phyloP scores from a whole-genome alignment of 208 protist genomes.

The Kentomonas sorsogonicus region DNA sequence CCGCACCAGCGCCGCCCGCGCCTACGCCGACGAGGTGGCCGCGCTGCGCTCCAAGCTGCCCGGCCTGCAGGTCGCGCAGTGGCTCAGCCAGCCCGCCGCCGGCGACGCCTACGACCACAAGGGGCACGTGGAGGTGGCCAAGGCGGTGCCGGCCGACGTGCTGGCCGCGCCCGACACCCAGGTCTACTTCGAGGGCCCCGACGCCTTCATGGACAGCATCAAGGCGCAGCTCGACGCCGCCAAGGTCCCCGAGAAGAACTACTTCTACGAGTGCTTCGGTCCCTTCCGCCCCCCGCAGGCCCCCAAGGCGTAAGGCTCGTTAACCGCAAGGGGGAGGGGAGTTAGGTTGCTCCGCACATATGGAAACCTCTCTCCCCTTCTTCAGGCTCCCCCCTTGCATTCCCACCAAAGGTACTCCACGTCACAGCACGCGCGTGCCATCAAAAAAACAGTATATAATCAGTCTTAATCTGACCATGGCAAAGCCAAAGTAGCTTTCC shows the following conservation, averaged over 20 bases:
- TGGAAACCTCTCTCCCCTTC: too few relatives aligned
- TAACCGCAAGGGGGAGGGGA: too few relatives aligned
- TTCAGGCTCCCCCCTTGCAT: too few relatives aligned
- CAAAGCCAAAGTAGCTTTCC: too few relatives aligned
- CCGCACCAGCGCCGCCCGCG: slow-evolving; percentile 19
- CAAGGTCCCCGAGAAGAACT: slow-evolving; percentile 11
- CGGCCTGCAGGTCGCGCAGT: slow-evolving; percentile 23
- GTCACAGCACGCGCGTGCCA: too few relatives aligned
- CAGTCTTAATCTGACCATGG: too few relatives aligned
- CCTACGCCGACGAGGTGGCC: slow-evolving; percentile 19
- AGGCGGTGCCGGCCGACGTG: slow-evolving; percentile 13
- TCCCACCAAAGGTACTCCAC: too few relatives aligned
- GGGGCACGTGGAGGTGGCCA: slow-evolving; percentile 23
- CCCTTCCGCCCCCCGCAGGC: slow-evolving; percentile 15
- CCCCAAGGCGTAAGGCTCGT: too few relatives aligned
- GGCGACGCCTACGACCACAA: too few relatives aligned
- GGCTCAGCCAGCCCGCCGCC: too few relatives aligned
- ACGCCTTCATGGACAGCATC: slow-evolving; percentile 22
- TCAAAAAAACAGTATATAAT: too few relatives aligned
- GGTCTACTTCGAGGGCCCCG: slow-evolving; percentile 30
- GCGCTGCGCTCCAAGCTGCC: slow-evolving; percentile 18
- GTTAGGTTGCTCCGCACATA: too few relatives aligned
- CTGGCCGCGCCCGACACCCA: slow-evolving; percentile 13
- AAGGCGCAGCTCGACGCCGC: slow-evolving; percentile 16
- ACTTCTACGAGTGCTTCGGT: slow-evolving; percentile 39